phyloP scores from a whole-genome alignment of 2,329 filamentous ascomycete genomes.

The Aspergillus alliaceus region DNA sequence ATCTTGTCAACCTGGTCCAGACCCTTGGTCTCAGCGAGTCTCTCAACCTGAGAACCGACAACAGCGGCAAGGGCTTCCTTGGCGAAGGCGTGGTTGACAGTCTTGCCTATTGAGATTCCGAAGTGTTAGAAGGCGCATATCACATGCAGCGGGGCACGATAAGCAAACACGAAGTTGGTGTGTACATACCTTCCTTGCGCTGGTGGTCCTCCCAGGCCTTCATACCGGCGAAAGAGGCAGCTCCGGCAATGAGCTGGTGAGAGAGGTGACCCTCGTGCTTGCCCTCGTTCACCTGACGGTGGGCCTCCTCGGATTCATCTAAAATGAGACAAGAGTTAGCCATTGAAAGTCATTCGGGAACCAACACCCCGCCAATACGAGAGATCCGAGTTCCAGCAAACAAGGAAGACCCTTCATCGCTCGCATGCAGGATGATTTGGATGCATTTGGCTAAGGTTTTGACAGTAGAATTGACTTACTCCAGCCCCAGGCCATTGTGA shows the following conservation, averaged over 20 bases:
- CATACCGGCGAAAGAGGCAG: constrained; percentile 76
- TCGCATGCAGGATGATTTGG: neutral
- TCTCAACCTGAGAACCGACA: constrained; percentile 74
- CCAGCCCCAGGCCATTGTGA: constrained; percentile 38
- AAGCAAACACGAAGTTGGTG: neutral
- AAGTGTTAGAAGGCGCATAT: neutral
- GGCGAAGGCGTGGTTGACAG: constrained; percentile 70
- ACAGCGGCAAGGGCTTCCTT: constrained; percentile 75
- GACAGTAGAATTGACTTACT: constrained; percentile 22
- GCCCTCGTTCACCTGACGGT: constrained; percentile 55
- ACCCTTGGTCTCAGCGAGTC: constrained; percentile 71
- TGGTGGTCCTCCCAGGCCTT: constrained; percentile 77
- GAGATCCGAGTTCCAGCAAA: neutral
- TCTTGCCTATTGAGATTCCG: constrained; percentile 55
- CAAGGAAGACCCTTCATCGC: neutral
- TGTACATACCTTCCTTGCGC: constrained; percentile 61
- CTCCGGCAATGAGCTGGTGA: constrained; percentile 74
- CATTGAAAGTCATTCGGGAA: neutral
- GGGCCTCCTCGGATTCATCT: constrained; percentile 56
- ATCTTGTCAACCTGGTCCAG: constrained; percentile 59
- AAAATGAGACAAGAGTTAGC: constrained; percentile 1
- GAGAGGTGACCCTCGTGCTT: constrained; percentile 63
- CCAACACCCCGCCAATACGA: neutral
- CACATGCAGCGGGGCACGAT: neutral
- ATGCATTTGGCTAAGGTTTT: neutral